Conservation (phyloP, 2,329 filamentous ascomycete genomes). For the Aureobasidium musti region DNA sequence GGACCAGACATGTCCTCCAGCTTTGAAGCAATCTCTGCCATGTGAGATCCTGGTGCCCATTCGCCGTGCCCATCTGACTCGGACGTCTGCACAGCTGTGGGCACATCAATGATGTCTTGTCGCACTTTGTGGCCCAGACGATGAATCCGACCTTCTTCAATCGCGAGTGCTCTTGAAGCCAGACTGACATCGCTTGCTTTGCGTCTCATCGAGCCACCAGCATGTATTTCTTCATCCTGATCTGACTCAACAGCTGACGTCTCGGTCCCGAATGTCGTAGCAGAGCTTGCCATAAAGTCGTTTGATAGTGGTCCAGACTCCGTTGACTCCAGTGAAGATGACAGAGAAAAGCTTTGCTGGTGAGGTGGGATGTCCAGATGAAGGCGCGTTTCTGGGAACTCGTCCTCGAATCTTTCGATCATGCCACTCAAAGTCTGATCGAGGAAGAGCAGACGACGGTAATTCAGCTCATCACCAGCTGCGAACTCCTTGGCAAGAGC, state of each 20-base stretch:
- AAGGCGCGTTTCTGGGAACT: constrained; percentile 84
- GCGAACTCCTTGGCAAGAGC: constrained; percentile 75
- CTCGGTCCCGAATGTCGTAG: constrained; percentile 33
- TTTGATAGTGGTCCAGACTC: constrained; percentile 17
- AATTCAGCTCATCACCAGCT: constrained; percentile 70
- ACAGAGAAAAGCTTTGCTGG: constrained; percentile 17
- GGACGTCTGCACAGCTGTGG: constrained; percentile 31
- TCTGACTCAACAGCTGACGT: constrained; percentile 34
- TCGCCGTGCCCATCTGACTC: constrained; percentile 38
- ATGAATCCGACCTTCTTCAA: constrained; percentile 71
- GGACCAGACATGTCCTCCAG: constrained; percentile 58
- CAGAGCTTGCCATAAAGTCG: constrained; percentile 24
- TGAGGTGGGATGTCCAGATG: constrained; percentile 33
- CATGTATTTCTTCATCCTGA: constrained; percentile 39
- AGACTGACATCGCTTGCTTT: constrained; percentile 68
- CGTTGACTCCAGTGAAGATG: constrained; percentile 30
- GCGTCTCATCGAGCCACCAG: constrained; percentile 49
- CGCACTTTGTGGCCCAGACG: constrained; percentile 67
- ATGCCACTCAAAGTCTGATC: constrained; percentile 86
- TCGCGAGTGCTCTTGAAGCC: constrained; percentile 63
- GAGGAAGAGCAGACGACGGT: constrained; percentile 83
- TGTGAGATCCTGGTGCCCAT: constrained; percentile 29
- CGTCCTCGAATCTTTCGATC: constrained; percentile 93
- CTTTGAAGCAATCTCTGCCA: constrained; percentile 45
- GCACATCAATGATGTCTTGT: constrained; percentile 60